Base-by-base conservation (phyloP, 208 protist species). In the Leishmania guyanensis region DNA sequence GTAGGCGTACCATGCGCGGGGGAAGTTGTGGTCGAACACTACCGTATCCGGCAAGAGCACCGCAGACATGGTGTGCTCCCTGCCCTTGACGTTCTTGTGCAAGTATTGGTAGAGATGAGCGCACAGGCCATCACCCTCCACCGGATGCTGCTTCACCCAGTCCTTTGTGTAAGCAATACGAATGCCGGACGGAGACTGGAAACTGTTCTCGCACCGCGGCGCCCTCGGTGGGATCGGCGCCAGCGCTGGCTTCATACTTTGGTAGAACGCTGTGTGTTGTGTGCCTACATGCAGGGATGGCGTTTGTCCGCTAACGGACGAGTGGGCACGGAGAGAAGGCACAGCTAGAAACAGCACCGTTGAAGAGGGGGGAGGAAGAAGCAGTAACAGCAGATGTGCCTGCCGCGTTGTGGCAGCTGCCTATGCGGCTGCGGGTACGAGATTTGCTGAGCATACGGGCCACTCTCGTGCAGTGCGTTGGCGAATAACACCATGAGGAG, bases 1-100 rank as follows among this genome's bases (percentile, higher is more conserved):
- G 81, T 97, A 97, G 22, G 89, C 89, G 88, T 97, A 98, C 96
- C 96, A 98, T 26, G 92, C 94, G 17, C 94, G 92, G 3, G 96
- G 96, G 79, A 98, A 98, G 88, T 98, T 98, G 91, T 98, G 96
- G 73, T 98, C 94, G 84, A 96, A 98, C 50, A 98, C 94, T 48
- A 98, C 93, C 20, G 96, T 98, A 48, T 98, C 93, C 0, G 96
- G 96, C 17, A 98, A 72, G 9, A 86, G 83, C 20, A 96, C 80
- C 26, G 86, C 80, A 17, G 88, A 87, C 50, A 96, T 90, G 54
- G 83, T 29, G 60, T 94, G 87, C 79, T 96, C 93, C 12, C 91
- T 84, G 20, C 90, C 91, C 83, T 96, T 97, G 56, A 93, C 89
- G 74, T 92, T 97, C 78, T 97, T 96, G 81, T 92, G 89, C 9